A percentile compares a stretch with the other conserved stretches of the same genome.
Conservation (phyloP, 306 rosid genomes). For the Medicago ruthenica region DNA sequence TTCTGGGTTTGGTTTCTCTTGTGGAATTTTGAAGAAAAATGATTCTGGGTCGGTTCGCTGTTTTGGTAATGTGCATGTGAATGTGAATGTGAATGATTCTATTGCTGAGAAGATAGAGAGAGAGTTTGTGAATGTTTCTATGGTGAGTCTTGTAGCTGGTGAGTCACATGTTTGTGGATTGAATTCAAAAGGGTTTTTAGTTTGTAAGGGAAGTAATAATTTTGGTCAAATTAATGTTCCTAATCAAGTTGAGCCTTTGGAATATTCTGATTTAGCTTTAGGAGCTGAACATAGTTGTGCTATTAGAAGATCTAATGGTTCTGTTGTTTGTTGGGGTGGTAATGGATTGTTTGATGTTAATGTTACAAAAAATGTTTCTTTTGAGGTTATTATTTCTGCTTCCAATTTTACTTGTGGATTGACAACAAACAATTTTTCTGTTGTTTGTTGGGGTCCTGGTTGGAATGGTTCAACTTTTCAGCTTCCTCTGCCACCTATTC, state of each 20-base stretch:
- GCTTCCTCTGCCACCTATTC: conserved; percentile 64
- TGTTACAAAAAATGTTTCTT: conserved; percentile 46
- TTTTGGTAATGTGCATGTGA: conserved; percentile 59
- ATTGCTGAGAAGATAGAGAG: conserved; percentile 44
- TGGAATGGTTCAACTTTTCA: conserved; percentile 50
- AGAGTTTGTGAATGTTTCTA: conserved; percentile 58
- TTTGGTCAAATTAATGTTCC: conserved; percentile 75
- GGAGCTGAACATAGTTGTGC: conserved; percentile 84
- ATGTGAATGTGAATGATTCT: conserved; percentile 10
- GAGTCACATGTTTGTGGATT: conserved; percentile 82
- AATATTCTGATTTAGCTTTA: conserved; percentile 62
- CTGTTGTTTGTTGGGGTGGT: conserved; percentile 88
- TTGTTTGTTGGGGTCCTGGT: conserved; percentile 92
- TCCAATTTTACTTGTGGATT: conserved; percentile 82
- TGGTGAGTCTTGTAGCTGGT: conserved; percentile 72
- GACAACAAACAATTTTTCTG: conserved; percentile 56
- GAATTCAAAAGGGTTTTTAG: conserved; percentile 58
- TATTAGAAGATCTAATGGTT: conserved; percentile 56
- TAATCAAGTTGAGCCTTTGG: conserved; percentile 42
- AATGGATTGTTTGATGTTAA: conserved; percentile 51
- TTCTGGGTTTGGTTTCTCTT: conserved; percentile 85
- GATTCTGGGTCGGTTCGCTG: conserved; percentile 57
- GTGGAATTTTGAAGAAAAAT: conserved; percentile 58
- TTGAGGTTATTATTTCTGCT: conserved; percentile 75
- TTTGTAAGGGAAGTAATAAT: conserved; percentile 69